Evolutionary conservation across 2,329 filamentous ascomycete species (phyloP).

Genomic region (Thielaviopsis cerberus): DNA sequence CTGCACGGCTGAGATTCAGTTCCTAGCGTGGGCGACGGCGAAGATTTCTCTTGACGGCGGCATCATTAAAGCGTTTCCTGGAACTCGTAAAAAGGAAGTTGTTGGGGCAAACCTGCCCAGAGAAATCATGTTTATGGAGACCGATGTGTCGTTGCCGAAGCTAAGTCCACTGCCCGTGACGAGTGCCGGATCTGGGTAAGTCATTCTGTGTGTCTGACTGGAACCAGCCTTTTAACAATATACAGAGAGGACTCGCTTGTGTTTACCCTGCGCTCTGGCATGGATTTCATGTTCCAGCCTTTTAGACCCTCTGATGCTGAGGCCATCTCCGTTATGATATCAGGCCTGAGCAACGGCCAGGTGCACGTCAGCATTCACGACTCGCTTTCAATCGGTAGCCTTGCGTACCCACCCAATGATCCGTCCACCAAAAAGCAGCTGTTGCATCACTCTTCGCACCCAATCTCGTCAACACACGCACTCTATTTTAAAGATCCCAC

Average conservation of each 20-base stretch:
- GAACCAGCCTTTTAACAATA: conserved; percentile 4
- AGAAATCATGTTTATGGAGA: conserved; percentile 55
- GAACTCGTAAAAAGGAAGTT: conserved; percentile 11
- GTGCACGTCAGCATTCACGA: conserved; percentile 72
- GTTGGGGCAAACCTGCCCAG: conserved; percentile 40
- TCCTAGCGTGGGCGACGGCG: conserved; percentile 8
- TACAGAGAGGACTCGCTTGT: conserved; percentile 35
- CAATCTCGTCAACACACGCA: conserved; percentile 55
- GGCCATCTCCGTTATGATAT: conserved; percentile 60
- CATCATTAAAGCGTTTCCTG: not conserved
- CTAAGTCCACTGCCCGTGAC: conserved; percentile 47
- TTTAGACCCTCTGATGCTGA: conserved; percentile 47
- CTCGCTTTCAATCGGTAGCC: conserved; percentile 59
- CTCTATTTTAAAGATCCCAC: conserved; percentile 36
- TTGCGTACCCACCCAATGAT: conserved; percentile 27
- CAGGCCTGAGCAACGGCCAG: conserved; percentile 50
- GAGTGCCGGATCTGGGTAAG: conserved; percentile 44
- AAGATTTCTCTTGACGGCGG: conserved; percentile 2
- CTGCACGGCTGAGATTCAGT: conserved; percentile 12
- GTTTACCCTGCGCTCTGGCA: conserved; percentile 49
- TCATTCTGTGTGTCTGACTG: conserved; percentile 7
- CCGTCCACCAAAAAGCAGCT: conserved; percentile 19
- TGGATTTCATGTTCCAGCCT: conserved; percentile 51
- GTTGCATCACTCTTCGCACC: conserved; percentile 50
- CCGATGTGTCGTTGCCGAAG: conserved; percentile 58